Conservation (phyloP, 805 yeast genomes). For the Saccharomycopsis synnaedendra region DNA sequence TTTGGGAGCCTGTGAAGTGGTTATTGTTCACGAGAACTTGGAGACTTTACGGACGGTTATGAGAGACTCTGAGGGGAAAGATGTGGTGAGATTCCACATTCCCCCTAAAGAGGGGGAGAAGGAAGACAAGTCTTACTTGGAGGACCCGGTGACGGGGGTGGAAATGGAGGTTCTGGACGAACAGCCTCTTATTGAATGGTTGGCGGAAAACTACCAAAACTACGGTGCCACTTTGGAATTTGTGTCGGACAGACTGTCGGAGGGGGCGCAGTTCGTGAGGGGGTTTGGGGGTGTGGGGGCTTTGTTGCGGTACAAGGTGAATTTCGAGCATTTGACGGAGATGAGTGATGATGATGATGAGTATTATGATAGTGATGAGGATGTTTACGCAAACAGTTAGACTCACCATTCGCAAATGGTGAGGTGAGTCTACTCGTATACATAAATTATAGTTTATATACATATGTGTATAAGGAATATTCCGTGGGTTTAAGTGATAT, state of each 20-base stretch:
- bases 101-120: conserved; percentile 38
- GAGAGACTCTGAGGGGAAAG: conserved; percentile 74
- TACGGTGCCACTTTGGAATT: conserved; percentile 95
- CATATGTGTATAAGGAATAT: too few relatives aligned
- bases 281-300: conserved; percentile 99
- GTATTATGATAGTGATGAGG: conserved; percentile 23
- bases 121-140: conserved; percentile 61
- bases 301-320: conserved; percentile 87
- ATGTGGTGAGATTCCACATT: conserved; percentile 58
- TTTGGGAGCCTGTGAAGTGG: conserved; percentile 87
- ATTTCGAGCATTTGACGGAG: conserved; percentile 87
- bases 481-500: too few relatives aligned
- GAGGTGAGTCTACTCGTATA: too few relatives aligned
- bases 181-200: conserved; percentile 87
- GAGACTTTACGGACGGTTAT: conserved; percentile 74
- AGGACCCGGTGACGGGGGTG: conserved; percentile 77
- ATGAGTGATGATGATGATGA: conserved; percentile 37
- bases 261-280: conserved; percentile 95
- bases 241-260: conserved; percentile 91
- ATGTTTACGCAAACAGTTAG: conserved; percentile 13
- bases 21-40: conserved; percentile 88
- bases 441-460: too few relatives aligned
- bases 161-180: conserved; percentile 89
- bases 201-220: conserved; percentile 90
- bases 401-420: background rate